Percentiles rank a stretch among this genome's conserved stretches.
These are phyloP conservation scores for Trichoderma arundinaceum DNA, from an alignment of 2,329 filamentous ascomycete genomes.

Conservation along the genomic window DNA sequence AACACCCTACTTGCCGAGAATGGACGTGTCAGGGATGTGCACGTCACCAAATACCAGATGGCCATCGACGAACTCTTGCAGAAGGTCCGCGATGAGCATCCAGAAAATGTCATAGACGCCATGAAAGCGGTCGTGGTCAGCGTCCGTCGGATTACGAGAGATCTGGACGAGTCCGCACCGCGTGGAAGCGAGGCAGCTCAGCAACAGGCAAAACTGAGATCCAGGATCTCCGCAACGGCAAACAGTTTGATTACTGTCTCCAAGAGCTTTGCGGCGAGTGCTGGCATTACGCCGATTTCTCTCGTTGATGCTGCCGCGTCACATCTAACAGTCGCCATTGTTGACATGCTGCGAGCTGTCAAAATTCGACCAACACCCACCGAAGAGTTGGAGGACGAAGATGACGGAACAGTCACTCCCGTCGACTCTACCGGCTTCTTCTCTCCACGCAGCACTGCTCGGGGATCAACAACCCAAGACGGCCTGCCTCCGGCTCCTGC, in stretches of 20 bases:
- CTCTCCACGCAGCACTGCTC: constrained; percentile 58
- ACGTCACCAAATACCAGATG: constrained; percentile 94
- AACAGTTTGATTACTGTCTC: constrained; percentile 95
- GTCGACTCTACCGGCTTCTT: constrained; percentile 73
- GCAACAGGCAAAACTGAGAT: constrained; percentile 73
- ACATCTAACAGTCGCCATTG: constrained; percentile 82
- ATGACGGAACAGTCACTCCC: constrained; percentile 69
- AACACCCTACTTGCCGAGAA: constrained; percentile 71
- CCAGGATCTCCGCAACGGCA: constrained; percentile 85
- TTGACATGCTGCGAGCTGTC: constrained; percentile 82
- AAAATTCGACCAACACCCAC: constrained; percentile 80
- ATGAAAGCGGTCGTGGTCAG: constrained; percentile 86
- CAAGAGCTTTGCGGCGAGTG: constrained; percentile 84
- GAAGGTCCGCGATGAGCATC: constrained; percentile 73
- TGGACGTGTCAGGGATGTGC: constrained; percentile 86
- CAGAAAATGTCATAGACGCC: constrained; percentile 76
- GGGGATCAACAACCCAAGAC: constrained; percentile 44
- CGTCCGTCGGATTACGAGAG: constrained; percentile 83
- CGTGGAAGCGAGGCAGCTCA: constrained; percentile 61
- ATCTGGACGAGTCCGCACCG: constrained; percentile 67
- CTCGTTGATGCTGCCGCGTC: constrained; percentile 91
- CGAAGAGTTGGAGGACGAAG: constrained; percentile 78
- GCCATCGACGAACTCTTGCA: constrained; percentile 89
- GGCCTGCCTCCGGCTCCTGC: constrained; percentile 58
- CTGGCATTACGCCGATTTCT: constrained; percentile 89